phyloP scores from a whole-genome alignment of 2,329 filamentous ascomycete species.

The Aspergillus tanneri region DNA sequence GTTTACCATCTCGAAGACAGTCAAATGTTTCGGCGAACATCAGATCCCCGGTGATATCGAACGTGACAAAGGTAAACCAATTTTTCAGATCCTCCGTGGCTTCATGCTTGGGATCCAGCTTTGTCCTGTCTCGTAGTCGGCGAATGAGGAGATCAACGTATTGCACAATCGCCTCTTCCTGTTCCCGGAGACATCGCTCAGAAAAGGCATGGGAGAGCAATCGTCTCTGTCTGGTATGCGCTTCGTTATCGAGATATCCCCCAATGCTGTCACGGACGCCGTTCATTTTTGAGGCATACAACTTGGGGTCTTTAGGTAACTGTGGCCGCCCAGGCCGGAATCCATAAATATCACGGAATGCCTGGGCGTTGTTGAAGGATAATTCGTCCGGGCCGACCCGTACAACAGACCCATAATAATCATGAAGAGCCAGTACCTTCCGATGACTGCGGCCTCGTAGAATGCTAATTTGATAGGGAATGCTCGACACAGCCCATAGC shows the following conservation, averaged over 20 bases:
- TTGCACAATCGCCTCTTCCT: slow-evolving; percentile 22
- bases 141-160: slow-evolving; percentile 23
- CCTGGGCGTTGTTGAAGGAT: slow-evolving; percentile 31
- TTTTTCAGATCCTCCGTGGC: slow-evolving; percentile 21
- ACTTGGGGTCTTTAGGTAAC: slow-evolving; percentile 22
- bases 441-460: slow-evolving; percentile 26
- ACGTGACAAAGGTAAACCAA: slow-evolving; percentile 36
- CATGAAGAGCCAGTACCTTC: slow-evolving; percentile 27
- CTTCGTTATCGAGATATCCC: slow-evolving; percentile 3
- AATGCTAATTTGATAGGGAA: slow-evolving; percentile 23
- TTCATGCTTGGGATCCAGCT: not conserved
- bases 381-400: slow-evolving; percentile 39
- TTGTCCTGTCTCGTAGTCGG: slow-evolving; percentile 12
- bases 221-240: slow-evolving; percentile 16
- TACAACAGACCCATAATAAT: slow-evolving; percentile 38
- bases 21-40: slow-evolving; percentile 36
- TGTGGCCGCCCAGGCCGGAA: slow-evolving; percentile 14
- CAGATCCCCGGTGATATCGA: slow-evolving; percentile 32
- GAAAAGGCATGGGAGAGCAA: slow-evolving; percentile 28
- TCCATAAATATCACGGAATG: slow-evolving; percentile 37
- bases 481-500: slow-evolving; percentile 24
- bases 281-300: slow-evolving; percentile 9
- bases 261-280: not conserved
- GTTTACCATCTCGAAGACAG: slow-evolving; percentile 30
- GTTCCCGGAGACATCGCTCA: slow-evolving; percentile 24